Conservation (phyloP, 805 yeast species). For the Candida pini region DNA sequence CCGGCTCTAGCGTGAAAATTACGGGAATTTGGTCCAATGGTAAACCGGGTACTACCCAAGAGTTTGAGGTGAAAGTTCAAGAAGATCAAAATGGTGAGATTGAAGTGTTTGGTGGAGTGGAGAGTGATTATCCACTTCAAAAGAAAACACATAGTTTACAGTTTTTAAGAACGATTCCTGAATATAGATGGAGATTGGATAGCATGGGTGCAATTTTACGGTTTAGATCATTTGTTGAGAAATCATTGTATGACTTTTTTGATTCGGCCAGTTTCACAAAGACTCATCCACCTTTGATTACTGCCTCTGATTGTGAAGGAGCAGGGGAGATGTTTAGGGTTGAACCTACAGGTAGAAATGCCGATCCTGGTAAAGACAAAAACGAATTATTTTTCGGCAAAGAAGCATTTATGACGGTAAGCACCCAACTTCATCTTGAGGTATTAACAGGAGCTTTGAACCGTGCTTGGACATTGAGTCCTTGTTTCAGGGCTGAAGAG, state of each 20-base stretch:
- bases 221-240: slow-evolving; percentile 64
- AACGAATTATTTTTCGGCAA: slow-evolving; percentile 52
- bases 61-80: slow-evolving; percentile 41
- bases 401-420: slow-evolving; percentile 74
- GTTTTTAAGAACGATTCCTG: slow-evolving; percentile 66
- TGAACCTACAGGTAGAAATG: slow-evolving; percentile 24
- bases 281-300: slow-evolving; percentile 80
- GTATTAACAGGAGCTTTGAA: slow-evolving; percentile 66
- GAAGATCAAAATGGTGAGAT: slow-evolving; percentile 30
- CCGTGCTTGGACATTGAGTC: slow-evolving; percentile 83
- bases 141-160: slow-evolving; percentile 67
- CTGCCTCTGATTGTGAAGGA: slow-evolving; percentile 94
- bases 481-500: slow-evolving; percentile 91
- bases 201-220: slow-evolving; percentile 63
- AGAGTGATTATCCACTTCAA: slow-evolving; percentile 70
- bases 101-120: slow-evolving; percentile 54
- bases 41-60: slow-evolving; percentile 40
- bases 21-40: slow-evolving; percentile 34
- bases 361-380: slow-evolving; percentile 1
- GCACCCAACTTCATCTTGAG: slow-evolving; percentile 89
- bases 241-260: slow-evolving; percentile 49
- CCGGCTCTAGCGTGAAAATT: slow-evolving; percentile 33
- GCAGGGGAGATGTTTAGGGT: slow-evolving; percentile 86
- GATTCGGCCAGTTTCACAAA: slow-evolving; percentile 50
- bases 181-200: slow-evolving; percentile 67